Base-by-base conservation (phyloP, 2,329 filamentous ascomycete species). In the Epichloe elymi region DNA sequence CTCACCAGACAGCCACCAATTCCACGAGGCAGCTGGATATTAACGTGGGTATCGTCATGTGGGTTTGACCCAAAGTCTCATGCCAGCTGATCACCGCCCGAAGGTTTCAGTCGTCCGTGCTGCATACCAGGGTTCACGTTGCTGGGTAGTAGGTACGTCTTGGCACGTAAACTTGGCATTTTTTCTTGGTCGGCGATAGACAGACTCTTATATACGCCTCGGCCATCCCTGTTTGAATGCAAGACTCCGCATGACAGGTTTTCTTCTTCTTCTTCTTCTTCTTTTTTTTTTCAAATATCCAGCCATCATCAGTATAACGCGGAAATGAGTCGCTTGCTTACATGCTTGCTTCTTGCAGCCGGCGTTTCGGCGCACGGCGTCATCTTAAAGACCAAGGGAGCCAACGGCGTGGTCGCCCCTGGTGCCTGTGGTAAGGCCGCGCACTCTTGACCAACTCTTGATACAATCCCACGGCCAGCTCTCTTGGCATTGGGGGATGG, bases 331-430 rank as follows among this genome's bases (percentile, higher is more conserved):
- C 17, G 33, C 17, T 7, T 46, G 23, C 23, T 46, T 17, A 23
- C 17, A 46, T 46, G 15, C 23, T 35, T 36, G 23, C n/a, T 39
- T 19, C 33, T 50, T 8, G 49, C 33, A n/a, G 38, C 38, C 44
- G 11, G 50, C 38, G 45, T 39, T 12, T 26, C 46, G 23, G 50
- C 50, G 20, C 50, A 51, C 15, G 50, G 50, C 14, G 36, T 51
- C 17, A 40, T 51, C 12, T 20, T 51, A 20, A 48, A 23, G 44
- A 42, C 26, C 8, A 48, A 20, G 20, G 50, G 50, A 23, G 44
- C 44, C 17, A 51, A 51, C 33, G 50, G 44, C 26, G 44, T 51
- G 15, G 47, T n/a, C 4, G 43, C 50, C 23, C 50, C 50, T n/a
- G 45, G 50, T 14, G 37, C 50, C n/a, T 51, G 50, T 23, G 50